Evolutionary conservation across 306 rosid genomes (phyloP).

Genomic region (Cicer judaicum): DNA sequence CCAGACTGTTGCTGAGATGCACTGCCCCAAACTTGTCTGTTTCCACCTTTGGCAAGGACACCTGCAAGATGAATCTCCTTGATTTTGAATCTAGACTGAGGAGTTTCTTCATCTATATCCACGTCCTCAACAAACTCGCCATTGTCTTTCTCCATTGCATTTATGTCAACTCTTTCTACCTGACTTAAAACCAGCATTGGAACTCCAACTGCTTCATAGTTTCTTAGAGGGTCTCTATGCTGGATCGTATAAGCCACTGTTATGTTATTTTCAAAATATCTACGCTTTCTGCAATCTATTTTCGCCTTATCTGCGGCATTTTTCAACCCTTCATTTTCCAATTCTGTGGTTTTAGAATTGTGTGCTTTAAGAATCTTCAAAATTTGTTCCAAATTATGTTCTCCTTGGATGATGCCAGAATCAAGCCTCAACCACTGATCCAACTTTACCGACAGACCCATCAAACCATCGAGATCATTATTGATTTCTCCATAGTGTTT

Average conservation of each 20-base stretch:
- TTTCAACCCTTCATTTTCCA: slow-evolving; percentile 48
- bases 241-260: slow-evolving; percentile 63
- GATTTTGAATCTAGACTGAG: slow-evolving; percentile 48
- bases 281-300: slow-evolving; percentile 38
- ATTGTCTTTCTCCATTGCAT: slow-evolving; percentile 16
- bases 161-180: slow-evolving; percentile 54
- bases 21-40: slow-evolving; percentile 64
- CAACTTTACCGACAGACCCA: slow-evolving; percentile 62
- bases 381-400: slow-evolving; percentile 46
- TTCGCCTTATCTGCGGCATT: slow-evolving; percentile 37
- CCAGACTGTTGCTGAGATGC: slow-evolving; percentile 63
- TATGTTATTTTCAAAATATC: slow-evolving; percentile 65
- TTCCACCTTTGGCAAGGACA: slow-evolving; percentile 48
- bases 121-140: slow-evolving; percentile 21
- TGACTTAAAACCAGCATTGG: slow-evolving; percentile 73
- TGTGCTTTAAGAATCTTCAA: slow-evolving; percentile 60
- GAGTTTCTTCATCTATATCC: slow-evolving; percentile 16
- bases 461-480: slow-evolving; percentile 46
- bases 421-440: slow-evolving; percentile 79
- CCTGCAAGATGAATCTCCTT: slow-evolving; percentile 65
- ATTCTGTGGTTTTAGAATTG: slow-evolving; percentile 54
- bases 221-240: slow-evolving; percentile 70
- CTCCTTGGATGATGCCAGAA: slow-evolving; percentile 63
- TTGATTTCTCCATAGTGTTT: slow-evolving; percentile 33
- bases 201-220: slow-evolving; percentile 69